Evolutionary conservation across 345 rosid species (phyloP).

Genomic region (Brassica juncea): DNA sequence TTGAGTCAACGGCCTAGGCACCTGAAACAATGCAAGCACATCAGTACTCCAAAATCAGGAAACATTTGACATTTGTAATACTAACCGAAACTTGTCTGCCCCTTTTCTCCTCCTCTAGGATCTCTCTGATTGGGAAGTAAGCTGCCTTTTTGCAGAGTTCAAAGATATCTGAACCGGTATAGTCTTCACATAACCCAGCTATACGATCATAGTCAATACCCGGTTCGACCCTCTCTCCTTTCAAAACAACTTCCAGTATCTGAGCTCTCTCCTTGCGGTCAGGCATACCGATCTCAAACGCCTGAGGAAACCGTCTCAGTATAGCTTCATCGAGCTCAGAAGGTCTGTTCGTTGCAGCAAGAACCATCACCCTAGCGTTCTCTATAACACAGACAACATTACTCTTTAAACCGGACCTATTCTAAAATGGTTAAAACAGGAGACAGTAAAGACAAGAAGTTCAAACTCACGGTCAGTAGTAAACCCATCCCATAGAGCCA

Average conservation of each 20-base stretch:
- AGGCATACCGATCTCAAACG: slow-evolving; percentile 94
- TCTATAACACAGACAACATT: slow-evolving; percentile 48
- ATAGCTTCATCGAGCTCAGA: slow-evolving; percentile 99
- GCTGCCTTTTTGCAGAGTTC: slow-evolving; percentile 97
- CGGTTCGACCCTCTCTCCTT: slow-evolving; percentile 70
- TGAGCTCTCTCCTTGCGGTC: slow-evolving; percentile 65
- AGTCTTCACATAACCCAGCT: slow-evolving; percentile 72
- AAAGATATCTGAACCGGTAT: slow-evolving; percentile 88
- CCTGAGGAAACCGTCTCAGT: slow-evolving; percentile 85
- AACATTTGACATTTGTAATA: neutral
- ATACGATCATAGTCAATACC: slow-evolving; percentile 59
- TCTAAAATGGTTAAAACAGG: neutral
- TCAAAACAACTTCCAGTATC: slow-evolving; percentile 75
- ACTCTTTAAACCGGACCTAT: neutral
- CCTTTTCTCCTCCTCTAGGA: slow-evolving; percentile 71
- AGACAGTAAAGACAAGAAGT: neutral
- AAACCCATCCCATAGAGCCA: slow-evolving; percentile 99
- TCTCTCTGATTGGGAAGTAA: slow-evolving; percentile 82
- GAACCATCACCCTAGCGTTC: slow-evolving; percentile 95
- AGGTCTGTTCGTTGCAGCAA: slow-evolving; percentile 96
- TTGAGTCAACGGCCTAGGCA: slow-evolving; percentile 68
- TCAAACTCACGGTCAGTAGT: slow-evolving; percentile 91
- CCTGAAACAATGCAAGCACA: slow-evolving; percentile 36
- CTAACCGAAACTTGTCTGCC: slow-evolving; percentile 63
- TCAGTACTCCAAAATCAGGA: slow-evolving; percentile 8